Percentiles rank a stretch among this genome's conserved stretches.
These are phyloP conservation scores for Asterella californica DNA, from an alignment of 225 moss, liverwort and hornwort species.

Conservation along the genomic window DNA sequence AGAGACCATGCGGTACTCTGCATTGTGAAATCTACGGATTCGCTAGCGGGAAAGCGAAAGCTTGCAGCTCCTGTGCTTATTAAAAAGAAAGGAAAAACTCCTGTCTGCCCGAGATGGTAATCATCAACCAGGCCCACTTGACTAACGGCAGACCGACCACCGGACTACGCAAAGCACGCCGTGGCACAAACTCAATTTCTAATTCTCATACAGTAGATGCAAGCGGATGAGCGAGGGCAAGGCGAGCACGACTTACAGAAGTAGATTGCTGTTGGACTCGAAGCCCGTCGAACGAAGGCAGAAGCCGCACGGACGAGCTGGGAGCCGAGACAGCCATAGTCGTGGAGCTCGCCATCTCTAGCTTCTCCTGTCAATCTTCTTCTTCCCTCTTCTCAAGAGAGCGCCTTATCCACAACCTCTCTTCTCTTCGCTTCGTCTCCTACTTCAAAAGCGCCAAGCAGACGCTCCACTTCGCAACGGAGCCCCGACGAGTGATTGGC, in stretches of 20 bases:
- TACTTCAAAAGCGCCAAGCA: not conserved
- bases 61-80: too few species aligned
- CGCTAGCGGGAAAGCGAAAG: too few species aligned
- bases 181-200: not conserved
- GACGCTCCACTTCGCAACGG: not conserved
- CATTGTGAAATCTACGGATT: too few species aligned
- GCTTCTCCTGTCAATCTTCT: not conserved
- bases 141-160: not conserved
- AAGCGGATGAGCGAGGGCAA: too few species aligned
- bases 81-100: too few species aligned
- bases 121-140: not conserved
- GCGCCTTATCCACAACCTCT: conserved; percentile 2
- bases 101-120: too few species aligned
- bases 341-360: conserved; percentile 16
- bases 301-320: not conserved
- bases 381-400: not conserved
- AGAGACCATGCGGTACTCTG: too few species aligned
- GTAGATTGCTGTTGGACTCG: conserved; percentile 2
- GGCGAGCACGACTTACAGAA: not conserved
- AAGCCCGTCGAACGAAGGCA: conserved; percentile 21
- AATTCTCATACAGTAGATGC: too few species aligned
- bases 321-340: conserved; percentile 12
- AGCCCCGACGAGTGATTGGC: not conserved
- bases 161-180: too few species aligned
- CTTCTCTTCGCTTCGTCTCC: not conserved